Conservation (phyloP, 163 green algal genomes). For the Scenedesmus sp. region DNA sequence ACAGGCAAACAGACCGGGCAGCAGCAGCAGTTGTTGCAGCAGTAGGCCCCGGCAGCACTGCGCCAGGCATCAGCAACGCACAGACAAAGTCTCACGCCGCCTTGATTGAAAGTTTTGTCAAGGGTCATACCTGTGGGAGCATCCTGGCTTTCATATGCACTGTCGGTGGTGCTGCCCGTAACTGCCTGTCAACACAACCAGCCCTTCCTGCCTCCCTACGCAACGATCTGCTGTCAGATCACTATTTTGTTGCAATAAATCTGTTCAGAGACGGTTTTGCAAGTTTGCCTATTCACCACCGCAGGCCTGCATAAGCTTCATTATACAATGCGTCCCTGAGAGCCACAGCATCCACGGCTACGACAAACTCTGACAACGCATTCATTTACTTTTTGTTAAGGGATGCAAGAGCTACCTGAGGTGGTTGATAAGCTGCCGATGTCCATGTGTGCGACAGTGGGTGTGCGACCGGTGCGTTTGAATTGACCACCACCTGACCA, state of each 20-base stretch:
- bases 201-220: neutral
- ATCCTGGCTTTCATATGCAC: neutral
- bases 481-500: neutral
- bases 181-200: neutral
- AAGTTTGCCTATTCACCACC: neutral
- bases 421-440: neutral
- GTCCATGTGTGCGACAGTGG: too few species aligned
- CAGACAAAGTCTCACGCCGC: neutral
- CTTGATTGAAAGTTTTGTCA: neutral
- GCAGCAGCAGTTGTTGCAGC: conserved; percentile 1
- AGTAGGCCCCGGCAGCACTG: neutral
- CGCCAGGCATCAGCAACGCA: neutral
- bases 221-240: neutral
- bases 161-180: neutral
- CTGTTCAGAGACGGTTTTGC: neutral
- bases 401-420: neutral
- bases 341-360: too few species aligned
- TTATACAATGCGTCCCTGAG: too few species aligned
- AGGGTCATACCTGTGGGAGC: neutral
- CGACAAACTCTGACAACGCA: too few species aligned
- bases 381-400: too few species aligned
- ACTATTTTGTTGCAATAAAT: neutral
- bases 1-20: neutral
- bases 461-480: neutral
- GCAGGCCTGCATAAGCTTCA: neutral